phyloP scores from a whole-genome alignment of 148 eudicot species.

The Chenopodium suecicum region DNA sequence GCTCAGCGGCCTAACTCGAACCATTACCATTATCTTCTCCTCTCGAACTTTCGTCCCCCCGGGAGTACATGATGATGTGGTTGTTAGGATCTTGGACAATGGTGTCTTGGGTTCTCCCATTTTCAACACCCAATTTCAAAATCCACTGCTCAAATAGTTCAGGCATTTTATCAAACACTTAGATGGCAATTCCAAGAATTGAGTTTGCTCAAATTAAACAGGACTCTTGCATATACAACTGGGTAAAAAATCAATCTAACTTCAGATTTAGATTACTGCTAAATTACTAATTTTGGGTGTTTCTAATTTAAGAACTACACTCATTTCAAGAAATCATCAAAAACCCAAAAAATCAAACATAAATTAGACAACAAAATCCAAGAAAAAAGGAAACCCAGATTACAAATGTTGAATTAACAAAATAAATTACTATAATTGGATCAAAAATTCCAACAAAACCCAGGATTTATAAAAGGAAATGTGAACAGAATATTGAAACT shows the following conservation, averaged over 20 bases:
- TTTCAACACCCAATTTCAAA: constrained; percentile 17
- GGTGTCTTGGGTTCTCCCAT: constrained; percentile 61
- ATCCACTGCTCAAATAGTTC: constrained; percentile 13
- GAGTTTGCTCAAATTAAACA: too few species aligned
- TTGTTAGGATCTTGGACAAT: constrained; percentile 53
- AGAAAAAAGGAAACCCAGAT: background rate
- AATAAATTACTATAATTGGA: constrained; percentile 23
- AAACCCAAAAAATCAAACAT: background rate
- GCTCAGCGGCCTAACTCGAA: constrained; percentile 83
- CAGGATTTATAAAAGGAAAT: constrained; percentile 4
- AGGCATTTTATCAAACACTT: constrained; percentile 20
- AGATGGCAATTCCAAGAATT: background rate
- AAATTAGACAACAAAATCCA: background rate
- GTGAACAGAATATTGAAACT: background rate
- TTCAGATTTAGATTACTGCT: background rate
- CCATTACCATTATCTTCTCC: constrained; percentile 90
- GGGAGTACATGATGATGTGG: constrained; percentile 53
- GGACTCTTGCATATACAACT: background rate
- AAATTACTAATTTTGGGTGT: background rate
- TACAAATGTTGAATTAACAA: background rate
- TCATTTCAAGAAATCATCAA: background rate
- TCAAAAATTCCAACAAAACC: background rate
- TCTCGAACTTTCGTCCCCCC: constrained; percentile 60
- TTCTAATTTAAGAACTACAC: background rate
- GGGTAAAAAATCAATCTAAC: background rate